Evolutionary conservation across 768 basidiomycete genomes (phyloP).

Genomic region (Solioccasus polychromus): DNA sequence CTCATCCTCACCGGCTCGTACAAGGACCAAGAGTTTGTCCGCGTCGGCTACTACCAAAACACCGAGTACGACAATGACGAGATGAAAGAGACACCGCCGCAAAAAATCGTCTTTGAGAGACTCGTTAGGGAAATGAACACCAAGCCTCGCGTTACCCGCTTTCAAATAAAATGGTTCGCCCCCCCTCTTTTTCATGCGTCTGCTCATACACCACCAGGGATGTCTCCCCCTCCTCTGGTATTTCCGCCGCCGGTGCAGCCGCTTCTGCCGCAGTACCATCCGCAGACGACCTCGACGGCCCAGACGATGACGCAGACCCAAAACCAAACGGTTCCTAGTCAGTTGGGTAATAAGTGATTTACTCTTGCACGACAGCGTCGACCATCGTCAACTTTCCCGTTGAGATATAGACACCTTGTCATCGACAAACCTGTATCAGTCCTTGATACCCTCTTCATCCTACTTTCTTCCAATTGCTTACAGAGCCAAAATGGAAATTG

Average conservation of each 20-base stretch:
- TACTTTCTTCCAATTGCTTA: too few species aligned
- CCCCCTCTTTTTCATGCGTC: not conserved
- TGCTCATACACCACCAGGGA: conserved; percentile 47
- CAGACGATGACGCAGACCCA: conserved; percentile 28
- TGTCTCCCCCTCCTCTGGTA: conserved; percentile 49
- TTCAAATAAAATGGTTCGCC: conserved; percentile 82
- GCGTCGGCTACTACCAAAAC: conserved; percentile 98
- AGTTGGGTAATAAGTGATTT: too few species aligned
- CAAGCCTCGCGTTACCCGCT: conserved; percentile 92
- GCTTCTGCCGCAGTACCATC: conserved; percentile 74
- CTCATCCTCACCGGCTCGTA: conserved; percentile 97
- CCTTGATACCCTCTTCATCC: too few species aligned
- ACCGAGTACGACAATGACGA: conserved; percentile 97
- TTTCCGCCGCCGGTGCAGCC: conserved; percentile 55
- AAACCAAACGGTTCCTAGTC: conserved; percentile 31
- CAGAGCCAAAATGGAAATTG: too few species aligned
- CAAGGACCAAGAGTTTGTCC: conserved; percentile 97
- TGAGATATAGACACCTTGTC: too few species aligned
- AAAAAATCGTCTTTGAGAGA: conserved; percentile 68
- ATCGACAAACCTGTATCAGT: too few species aligned
- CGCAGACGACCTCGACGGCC: conserved; percentile 59
- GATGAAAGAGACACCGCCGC: conserved; percentile 74
- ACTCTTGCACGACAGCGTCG: too few species aligned
- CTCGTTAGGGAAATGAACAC: conserved; percentile 84
- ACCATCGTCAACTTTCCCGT: too few species aligned